Evolutionary conservation across 768 basidiomycete genomes (phyloP).

Genomic region (Basidioascus undulatus): DNA sequence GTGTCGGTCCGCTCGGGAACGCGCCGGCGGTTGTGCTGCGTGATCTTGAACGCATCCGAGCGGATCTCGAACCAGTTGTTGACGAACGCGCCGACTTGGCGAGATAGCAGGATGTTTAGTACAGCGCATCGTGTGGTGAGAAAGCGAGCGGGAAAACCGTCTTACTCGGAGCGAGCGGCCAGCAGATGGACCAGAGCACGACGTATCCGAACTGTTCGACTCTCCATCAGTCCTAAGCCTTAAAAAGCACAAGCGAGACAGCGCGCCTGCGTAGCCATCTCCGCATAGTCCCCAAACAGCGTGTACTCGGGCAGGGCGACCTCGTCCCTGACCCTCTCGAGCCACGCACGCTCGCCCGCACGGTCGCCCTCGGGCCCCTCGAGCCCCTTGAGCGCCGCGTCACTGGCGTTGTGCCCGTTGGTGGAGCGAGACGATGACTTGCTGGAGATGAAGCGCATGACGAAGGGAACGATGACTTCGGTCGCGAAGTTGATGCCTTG

Average conservation of each 20-base stretch:
- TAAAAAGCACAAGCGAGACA: not conserved
- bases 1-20: conserved; percentile 68
- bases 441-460: conserved; percentile 31
- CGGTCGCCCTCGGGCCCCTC: conserved; percentile 21
- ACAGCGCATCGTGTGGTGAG: not conserved
- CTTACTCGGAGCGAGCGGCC: conserved; percentile 65
- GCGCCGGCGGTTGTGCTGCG: conserved; percentile 56
- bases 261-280: conserved; percentile 62
- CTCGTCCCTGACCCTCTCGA: conserved; percentile 54
- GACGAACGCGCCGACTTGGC: conserved; percentile 55
- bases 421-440: conserved; percentile 5
- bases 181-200: conserved; percentile 73
- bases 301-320: conserved; percentile 57
- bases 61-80: conserved; percentile 86
- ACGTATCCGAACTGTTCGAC: conserved; percentile 52
- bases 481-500: conserved; percentile 53
- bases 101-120: not conserved
- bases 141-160: not conserved
- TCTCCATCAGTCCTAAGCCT: not conserved
- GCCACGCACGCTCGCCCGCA: conserved; percentile 47
- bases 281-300: conserved; percentile 66
- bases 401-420: conserved; percentile 34
- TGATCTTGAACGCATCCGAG: conserved; percentile 88
- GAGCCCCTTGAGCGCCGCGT: conserved; percentile 25
- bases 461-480: conserved; percentile 59